phyloP scores from a whole-genome alignment of 306 rosid species.

The Astragalus membranaceus region DNA sequence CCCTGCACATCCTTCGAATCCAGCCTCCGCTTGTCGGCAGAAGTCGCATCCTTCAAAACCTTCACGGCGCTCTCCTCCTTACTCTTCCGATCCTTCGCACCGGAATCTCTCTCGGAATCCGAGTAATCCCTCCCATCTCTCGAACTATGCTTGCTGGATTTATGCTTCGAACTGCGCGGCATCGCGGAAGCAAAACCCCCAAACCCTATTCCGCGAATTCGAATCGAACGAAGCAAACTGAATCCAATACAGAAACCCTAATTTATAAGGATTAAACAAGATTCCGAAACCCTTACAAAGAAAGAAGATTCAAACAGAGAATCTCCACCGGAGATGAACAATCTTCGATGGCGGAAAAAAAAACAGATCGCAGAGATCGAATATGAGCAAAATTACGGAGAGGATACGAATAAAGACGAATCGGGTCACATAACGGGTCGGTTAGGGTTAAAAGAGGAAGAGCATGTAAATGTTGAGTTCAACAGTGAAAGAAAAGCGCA shows the following conservation, averaged over 20 bases:
- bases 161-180: constrained; percentile 97
- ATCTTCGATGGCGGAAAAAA: not conserved
- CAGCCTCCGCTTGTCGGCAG: constrained; percentile 71
- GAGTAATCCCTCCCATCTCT: constrained; percentile 77
- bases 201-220: constrained; percentile 34
- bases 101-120: constrained; percentile 81
- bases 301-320: not conserved
- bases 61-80: constrained; percentile 57
- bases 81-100: constrained; percentile 68
- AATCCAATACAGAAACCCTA: constrained; percentile 41
- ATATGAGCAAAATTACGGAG: constrained; percentile 21
- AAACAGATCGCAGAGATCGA: constrained; percentile 40
- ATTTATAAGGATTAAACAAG: constrained; percentile 14
- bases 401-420: constrained; percentile 4
- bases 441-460: constrained; percentile 49
- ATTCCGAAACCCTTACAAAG: constrained; percentile 37
- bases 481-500: constrained; percentile 19
- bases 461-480: not conserved
- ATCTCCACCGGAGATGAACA: not conserved
- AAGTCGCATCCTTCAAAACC: constrained; percentile 50
- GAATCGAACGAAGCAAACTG: not conserved
- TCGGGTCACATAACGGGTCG: not conserved
- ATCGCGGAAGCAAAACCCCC: constrained; percentile 39
- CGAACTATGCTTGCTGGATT: constrained; percentile 87
- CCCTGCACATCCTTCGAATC: constrained; percentile 76